These are phyloP conservation scores for Wallacemonas sp. DNA, from an alignment of 208 protist species.

Conservation along the genomic window DNA sequence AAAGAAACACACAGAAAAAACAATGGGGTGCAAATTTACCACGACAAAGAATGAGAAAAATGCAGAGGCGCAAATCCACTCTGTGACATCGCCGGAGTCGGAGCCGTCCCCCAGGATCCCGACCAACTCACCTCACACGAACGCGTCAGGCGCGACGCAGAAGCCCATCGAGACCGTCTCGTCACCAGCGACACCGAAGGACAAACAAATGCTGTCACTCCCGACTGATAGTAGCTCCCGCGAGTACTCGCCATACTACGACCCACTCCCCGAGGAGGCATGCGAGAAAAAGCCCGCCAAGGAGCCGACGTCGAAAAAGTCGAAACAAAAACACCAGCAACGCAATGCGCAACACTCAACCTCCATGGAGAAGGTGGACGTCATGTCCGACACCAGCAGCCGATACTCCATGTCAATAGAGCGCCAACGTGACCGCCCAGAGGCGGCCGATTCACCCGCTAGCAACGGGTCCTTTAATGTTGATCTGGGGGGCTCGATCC, in stretches of 20 bases:
- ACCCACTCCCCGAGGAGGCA: slow-evolving; percentile 1
- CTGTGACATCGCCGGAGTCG: not conserved
- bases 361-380: not conserved
- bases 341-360: not conserved
- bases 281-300: not conserved
- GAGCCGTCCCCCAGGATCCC: not conserved
- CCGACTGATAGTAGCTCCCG: slow-evolving; percentile 4
- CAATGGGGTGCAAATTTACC: slow-evolving; percentile 12
- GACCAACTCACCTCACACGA: not conserved
- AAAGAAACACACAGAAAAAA: too few species aligned
- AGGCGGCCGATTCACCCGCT: not conserved
- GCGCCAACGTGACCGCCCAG: slow-evolving; percentile 4
- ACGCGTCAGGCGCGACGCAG: not conserved
- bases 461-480: slow-evolving; percentile 7
- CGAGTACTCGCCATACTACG: slow-evolving; percentile 5
- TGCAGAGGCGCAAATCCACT: not conserved
- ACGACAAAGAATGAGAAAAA: slow-evolving; percentile 11
- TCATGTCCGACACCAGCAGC: slow-evolving; percentile 4
- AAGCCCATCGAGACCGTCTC: not conserved
- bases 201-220: not conserved
- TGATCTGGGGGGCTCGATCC: slow-evolving; percentile 7
- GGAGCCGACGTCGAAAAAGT: slow-evolving; percentile 1
- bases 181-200: not conserved
- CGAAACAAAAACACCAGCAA: too few species aligned
- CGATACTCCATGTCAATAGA: slow-evolving; percentile 14